Evolutionary conservation across 305 asterid species (phyloP).

Genomic region (Fraxinus greggii): DNA sequence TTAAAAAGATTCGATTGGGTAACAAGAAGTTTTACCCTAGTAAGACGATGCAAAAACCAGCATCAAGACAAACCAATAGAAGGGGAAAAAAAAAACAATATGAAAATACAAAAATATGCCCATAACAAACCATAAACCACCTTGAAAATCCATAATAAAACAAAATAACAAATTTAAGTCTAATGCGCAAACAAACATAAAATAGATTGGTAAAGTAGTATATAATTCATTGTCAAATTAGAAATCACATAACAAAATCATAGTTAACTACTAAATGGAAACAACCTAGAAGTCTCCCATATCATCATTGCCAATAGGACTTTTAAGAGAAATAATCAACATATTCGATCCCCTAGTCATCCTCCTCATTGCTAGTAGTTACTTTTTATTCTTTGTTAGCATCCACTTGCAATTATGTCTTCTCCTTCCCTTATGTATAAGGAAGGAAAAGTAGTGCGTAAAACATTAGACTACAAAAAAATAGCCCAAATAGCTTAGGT

Average conservation of each 20-base stretch:
- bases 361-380: background rate
- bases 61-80: slow-evolving; percentile 7
- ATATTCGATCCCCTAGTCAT: background rate
- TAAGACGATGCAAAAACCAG: background rate
- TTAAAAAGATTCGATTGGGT: background rate
- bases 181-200: background rate
- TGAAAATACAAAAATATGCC: background rate
- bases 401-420: background rate
- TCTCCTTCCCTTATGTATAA: background rate
- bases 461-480: background rate
- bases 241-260: background rate
- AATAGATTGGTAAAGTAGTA: background rate
- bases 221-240: background rate
- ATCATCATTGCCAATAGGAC: background rate
- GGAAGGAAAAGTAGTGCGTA: background rate
- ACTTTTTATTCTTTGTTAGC: background rate
- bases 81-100: background rate
- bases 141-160: background rate
- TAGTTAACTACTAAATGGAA: background rate
- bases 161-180: background rate
- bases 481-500: background rate
- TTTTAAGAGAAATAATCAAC: background rate
- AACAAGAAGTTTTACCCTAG: background rate
- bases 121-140: background rate
- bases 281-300: slow-evolving; percentile 2